Evolutionary conservation across 257 asterid genomes (phyloP), one percentile per base, ranked within the genome.

Genomic region (Oldenlandia corymbosa): DNA sequence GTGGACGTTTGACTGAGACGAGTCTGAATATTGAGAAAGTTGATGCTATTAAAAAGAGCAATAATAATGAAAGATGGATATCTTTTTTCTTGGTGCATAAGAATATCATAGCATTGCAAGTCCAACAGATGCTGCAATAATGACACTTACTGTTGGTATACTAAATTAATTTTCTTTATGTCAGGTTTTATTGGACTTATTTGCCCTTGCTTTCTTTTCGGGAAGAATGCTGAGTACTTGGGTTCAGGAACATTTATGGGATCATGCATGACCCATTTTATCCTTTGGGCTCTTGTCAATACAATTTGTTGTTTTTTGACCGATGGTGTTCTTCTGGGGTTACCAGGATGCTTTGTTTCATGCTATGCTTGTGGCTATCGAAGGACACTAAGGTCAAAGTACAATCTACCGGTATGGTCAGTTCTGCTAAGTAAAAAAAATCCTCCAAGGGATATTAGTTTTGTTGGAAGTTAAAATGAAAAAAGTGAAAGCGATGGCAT

Each of bases 261-360:
- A 20, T 83, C 96, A 42, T 91, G 98, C 65, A 59, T 31, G 71
- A 86, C 83, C 47, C 95, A 91, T 81, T 88, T 84, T 61, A 64
- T 88, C 62, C 75, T 91, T 72, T 91, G 90, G 88, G 85, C 80
- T 47, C 80, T 88, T 53, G 80, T 83, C 64, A 91, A 88, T 74
- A 57, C 95, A 8, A 27, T 88, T 60, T 88, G 91, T 88, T 88
- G 96, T 70, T 66, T 88, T 66, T 65, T 91, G 78, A 78, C 88
- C 20, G 96, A 86, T 16, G 98, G 98, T 72, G 21, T 71, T 68
- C 60, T 88, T 78, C 66, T 80, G 81, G 96, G 95, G 68, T 76
- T 86, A 58, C 98, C 96, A 64, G 98, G 98, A 54, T 91, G 98
- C 84, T 80, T 86, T 59, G 94, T 88, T 53, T 87, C 98, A 16